Base-by-base conservation (phyloP, 805 yeast genomes). In the Monosporozyma aerobia region DNA sequence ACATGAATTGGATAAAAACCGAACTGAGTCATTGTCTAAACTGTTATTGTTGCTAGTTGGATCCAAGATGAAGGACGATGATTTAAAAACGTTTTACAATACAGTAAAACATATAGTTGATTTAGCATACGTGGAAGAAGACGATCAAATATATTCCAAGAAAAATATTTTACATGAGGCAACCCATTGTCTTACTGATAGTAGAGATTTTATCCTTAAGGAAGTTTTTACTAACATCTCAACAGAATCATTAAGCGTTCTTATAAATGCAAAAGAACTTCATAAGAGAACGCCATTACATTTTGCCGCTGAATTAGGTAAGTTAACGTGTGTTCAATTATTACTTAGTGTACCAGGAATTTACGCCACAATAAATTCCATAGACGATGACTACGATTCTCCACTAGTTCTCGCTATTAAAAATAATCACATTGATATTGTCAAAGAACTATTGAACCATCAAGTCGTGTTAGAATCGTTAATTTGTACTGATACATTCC, bases 261-360 rank as follows among this genome's bases (percentile, higher is more conserved):
- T 70, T n/a, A 50, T 73, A 14, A 69, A 71, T 37, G 64, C 70
- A 14, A 78, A 76, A 60, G 95, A 87, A 66, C 74, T 78, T 48
- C 80, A 81, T 58, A 95, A 95, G 3, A 77, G 92, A 57, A 82
- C 85, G 1, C 90, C 97, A 23, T 70, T 94, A 16, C 98, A 92
- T 68, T 89, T 90, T 64, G 95, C 96, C 5, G 78, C 95, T 2
- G 83, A 80, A 54, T 60, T 72, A 50, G 83, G 83, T 0, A 73
- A 79, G 55, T 61, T 68, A 35, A 78, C 75, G 41, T 63, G 78
- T 25, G 70, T 78, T 16, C 57, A 59, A 25, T 60, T 77, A 2
- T 59, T 78, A 35, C 61, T 72, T n/a, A 53, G 14, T 23, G 63
- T 6, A 58, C 71, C 6, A 7, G 25, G 43, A 9, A 39, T 39